Percentiles rank a stretch among this genome's conserved stretches.
phyloP scores from a whole-genome alignment of 768 basidiomycete species.

The Mycena crocata region DNA sequence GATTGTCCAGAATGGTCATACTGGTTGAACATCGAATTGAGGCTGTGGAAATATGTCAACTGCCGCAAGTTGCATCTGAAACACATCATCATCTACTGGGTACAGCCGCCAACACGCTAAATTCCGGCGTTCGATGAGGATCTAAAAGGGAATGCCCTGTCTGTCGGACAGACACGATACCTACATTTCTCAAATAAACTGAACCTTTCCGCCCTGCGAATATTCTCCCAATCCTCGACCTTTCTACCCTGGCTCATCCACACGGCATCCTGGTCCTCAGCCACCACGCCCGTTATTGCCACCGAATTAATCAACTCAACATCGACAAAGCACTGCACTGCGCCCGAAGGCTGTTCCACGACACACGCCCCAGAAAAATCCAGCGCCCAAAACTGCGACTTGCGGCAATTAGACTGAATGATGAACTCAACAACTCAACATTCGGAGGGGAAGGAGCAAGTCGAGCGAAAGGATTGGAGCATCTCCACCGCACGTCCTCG shows the following conservation, averaged over 20 bases:
- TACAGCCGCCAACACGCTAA: too few species aligned
- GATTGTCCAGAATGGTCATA: too few species aligned
- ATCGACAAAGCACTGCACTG: background rate
- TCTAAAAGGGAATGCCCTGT: too few species aligned
- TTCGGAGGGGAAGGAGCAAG: conserved; percentile 3
- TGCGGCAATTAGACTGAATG: background rate
- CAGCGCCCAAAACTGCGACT: background rate
- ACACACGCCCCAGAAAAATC: conserved; percentile 10
- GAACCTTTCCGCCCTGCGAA: background rate
- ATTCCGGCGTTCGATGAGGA: too few species aligned
- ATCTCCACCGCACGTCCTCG: conserved; percentile 3
- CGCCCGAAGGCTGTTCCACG: background rate
- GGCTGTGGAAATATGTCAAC: too few species aligned
- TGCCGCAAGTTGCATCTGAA: too few species aligned
- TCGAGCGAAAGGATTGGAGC: background rate
- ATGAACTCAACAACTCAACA: background rate
- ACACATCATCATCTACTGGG: too few species aligned
- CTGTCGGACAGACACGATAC: too few species aligned
- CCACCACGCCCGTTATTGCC: background rate
- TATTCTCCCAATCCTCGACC: conserved; percentile 14
- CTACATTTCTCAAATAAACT: background rate
- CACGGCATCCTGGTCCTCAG: conserved; percentile 18
- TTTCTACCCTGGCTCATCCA: conserved; percentile 20
- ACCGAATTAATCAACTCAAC: background rate
- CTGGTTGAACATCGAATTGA: too few species aligned